Conservation (phyloP, 129 eudicot species). For the Centella asiatica region DNA sequence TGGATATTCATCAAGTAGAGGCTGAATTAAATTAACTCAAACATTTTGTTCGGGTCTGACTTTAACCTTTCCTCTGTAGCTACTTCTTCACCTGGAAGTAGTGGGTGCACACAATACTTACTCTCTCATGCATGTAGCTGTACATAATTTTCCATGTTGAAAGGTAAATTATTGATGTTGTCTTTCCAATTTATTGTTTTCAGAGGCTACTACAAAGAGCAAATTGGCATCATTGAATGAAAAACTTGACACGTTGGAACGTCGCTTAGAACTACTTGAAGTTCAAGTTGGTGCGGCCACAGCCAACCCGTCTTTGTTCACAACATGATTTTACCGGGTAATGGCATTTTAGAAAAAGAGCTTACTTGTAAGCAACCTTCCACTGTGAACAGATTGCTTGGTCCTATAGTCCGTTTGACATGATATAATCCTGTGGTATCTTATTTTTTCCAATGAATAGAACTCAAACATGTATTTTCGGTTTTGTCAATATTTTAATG, state of each 20-base stretch:
- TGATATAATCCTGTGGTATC: slow-evolving; percentile 11
- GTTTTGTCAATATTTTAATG: slow-evolving; percentile 23
- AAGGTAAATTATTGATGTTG: background rate
- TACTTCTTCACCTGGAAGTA: background rate
- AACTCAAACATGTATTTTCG: slow-evolving; percentile 6
- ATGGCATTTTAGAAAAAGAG: slow-evolving; percentile 17
- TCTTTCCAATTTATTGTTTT: slow-evolving; percentile 10
- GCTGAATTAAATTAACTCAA: background rate
- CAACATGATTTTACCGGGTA: slow-evolving; percentile 25
- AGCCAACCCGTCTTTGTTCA: slow-evolving; percentile 68
- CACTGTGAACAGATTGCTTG: slow-evolving; percentile 26
- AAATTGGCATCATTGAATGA: slow-evolving; percentile 84
- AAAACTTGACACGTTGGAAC: slow-evolving; percentile 88
- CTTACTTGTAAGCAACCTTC: slow-evolving; percentile 22
- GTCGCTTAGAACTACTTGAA: slow-evolving; percentile 87
- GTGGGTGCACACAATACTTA: background rate
- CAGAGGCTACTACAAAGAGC: slow-evolving; percentile 95
- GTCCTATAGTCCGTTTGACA: slow-evolving; percentile 13
- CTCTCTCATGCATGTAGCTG: too few relatives aligned
- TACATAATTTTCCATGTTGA: too few relatives aligned
- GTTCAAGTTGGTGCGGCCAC: slow-evolving; percentile 92
- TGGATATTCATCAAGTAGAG: background rate
- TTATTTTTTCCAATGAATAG: slow-evolving; percentile 5
- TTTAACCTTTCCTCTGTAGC: too few relatives aligned
- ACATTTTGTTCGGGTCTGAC: background rate